Evolutionary conservation across 2,329 filamentous ascomycete species (phyloP), one percentile per base, ranked within the genome.

Genomic region (Grosmannia huntii): DNA sequence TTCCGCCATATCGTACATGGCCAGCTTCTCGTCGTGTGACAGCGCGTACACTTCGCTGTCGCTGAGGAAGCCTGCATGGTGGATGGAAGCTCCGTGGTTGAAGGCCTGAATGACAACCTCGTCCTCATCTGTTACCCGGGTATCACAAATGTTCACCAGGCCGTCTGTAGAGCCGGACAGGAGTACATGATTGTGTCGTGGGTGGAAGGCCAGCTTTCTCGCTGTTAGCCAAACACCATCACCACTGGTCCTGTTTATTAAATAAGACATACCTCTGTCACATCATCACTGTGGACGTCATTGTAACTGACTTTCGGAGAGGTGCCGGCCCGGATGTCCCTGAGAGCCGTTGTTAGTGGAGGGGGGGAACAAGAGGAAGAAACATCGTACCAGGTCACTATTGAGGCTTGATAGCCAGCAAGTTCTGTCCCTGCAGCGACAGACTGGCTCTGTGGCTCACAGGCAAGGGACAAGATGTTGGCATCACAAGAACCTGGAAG

Each of bases 141-240:
- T 86, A 71, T 94, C 85, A 71, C 86, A 89, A 52, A 92, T 75
- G 66, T 87, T 90, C 65, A 92, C 79, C 1, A 92, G 79, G 7
- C 87, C 87, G 70, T 94, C 89, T 16, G 87, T 92, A 44, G 86
- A 89, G 50, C 86, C 87, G 1, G 87, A 89, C 12, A 92, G 76
- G 6, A 92, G 78, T 19, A 87, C 73, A 51, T 79, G 76, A 0
- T 80, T 76, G 54, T 80, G 73, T 3, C 70, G 73, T 0, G 84
- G 83, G 68, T 88, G 84, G 65, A 84, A 83, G 66, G 77, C 74
- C 1, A 85, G 70, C 75, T 83, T 46, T 16, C 12, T 38, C 3
- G 41, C 41, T n/a, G 41, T 46, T 23, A 46, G 41, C 41, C 7
- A 23, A n/a, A 7, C 19, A n/a, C 10, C 5, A 3, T 23, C 19